Evolutionary conservation across 2,329 filamentous ascomycete species (phyloP).

Genomic region (Apiospora arundinis): DNA sequence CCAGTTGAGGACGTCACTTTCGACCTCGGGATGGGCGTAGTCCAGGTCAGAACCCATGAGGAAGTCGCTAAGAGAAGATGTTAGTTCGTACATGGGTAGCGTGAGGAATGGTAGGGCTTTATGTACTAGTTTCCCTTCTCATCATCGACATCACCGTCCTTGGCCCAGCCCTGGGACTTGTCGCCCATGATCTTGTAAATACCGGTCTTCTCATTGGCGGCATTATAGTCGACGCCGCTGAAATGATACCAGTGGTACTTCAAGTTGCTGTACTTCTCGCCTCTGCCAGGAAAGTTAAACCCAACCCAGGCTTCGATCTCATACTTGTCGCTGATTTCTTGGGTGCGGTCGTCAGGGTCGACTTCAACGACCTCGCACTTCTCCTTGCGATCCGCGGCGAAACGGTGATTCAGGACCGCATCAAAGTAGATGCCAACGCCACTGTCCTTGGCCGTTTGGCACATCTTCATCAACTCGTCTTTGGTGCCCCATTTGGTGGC

Average conservation of each 20-base stretch:
- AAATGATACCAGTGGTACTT: constrained; percentile 74
- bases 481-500: constrained; percentile 73
- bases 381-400: constrained; percentile 69
- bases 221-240: constrained; percentile 70
- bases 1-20: constrained; percentile 39
- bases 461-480: constrained; percentile 62
- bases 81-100: neutral
- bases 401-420: constrained; percentile 75
- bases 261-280: constrained; percentile 62
- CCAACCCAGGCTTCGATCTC: constrained; percentile 73
- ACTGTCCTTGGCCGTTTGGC: constrained; percentile 54
- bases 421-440: constrained; percentile 70
- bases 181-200: constrained; percentile 70
- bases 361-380: constrained; percentile 64
- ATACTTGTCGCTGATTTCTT: constrained; percentile 58
- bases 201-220: constrained; percentile 57
- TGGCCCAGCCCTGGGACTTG: constrained; percentile 72
- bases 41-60: constrained; percentile 45
- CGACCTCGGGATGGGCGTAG: constrained; percentile 39
- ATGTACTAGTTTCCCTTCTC: constrained; percentile 56
- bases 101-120: neutral
- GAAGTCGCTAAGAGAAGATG: constrained; percentile 35
- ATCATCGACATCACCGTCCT: constrained; percentile 57
- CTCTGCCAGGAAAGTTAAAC: constrained; percentile 69
- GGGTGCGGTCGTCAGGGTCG: constrained; percentile 52